Percentiles rank a stretch among this genome's conserved stretches.
These are phyloP conservation scores for Sclerotinia minor DNA, from an alignment of 2,329 filamentous ascomycete species.

Conservation along the genomic window DNA sequence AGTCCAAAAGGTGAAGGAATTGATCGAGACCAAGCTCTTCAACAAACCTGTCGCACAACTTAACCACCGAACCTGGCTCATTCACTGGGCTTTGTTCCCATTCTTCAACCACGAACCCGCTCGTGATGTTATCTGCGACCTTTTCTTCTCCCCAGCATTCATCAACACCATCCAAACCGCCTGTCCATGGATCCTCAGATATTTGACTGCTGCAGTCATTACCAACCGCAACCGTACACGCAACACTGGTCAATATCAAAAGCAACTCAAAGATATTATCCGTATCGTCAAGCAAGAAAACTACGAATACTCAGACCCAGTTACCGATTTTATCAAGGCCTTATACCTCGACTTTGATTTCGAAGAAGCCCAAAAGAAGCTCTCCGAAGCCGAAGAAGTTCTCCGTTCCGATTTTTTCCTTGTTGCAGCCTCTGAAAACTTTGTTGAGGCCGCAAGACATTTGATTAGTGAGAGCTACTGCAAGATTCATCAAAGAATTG, in stretches of 20 bases:
- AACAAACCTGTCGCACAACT: constrained; percentile 95
- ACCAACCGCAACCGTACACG: constrained; percentile 80
- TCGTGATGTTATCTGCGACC: constrained; percentile 86
- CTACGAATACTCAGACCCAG: constrained; percentile 95
- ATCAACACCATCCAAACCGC: constrained; percentile 99
- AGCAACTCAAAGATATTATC: constrained; percentile 96
- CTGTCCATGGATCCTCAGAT: constrained; percentile 94
- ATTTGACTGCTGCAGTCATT: constrained; percentile 91
- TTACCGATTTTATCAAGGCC: constrained; percentile 95
- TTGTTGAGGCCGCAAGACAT: constrained; percentile 92
- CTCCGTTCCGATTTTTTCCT: constrained; percentile 96
- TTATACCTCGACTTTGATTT: constrained; percentile 96
- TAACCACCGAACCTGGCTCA: constrained; percentile 92
- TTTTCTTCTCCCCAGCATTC: constrained; percentile 95
- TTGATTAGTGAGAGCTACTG: constrained; percentile 98
- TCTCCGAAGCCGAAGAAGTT: constrained; percentile 85
- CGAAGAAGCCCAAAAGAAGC: constrained; percentile 89
- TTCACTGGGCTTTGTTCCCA: constrained; percentile 98
- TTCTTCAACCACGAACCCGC: constrained; percentile 97
- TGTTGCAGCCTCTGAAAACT: constrained; percentile 76
- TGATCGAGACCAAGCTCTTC: constrained; percentile 92
- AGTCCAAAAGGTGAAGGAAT: constrained; percentile 84
- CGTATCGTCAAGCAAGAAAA: constrained; percentile 94
- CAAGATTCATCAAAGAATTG: constrained; percentile 99
- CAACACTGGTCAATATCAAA: constrained; percentile 88